Percentiles rank a stretch among this genome's conserved stretches.
These are phyloP conservation scores for Annulohypoxylon stygium DNA, from an alignment of 495 filamentous ascomycete genomes.

Conservation along the genomic window DNA sequence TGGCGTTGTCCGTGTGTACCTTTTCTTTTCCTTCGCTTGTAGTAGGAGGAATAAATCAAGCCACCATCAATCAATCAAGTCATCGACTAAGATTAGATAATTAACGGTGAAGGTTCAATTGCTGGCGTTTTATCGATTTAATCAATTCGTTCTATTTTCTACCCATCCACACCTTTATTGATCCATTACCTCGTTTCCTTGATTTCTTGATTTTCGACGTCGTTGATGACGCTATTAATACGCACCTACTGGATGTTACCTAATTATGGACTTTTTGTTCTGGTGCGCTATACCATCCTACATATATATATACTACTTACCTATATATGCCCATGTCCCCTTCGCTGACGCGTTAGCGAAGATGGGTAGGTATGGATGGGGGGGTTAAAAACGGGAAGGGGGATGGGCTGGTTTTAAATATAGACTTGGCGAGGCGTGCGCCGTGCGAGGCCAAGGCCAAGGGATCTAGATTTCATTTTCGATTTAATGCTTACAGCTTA, in stretches of 20 bases:
- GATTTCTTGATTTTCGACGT: not conserved
- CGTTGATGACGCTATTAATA: constrained; percentile 1
- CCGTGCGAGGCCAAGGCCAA: not conserved
- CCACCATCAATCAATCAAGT: no score
- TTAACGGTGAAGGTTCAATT: not conserved
- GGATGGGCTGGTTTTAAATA: constrained; percentile 14
- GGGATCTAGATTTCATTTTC: not conserved
- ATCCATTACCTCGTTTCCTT: not conserved
- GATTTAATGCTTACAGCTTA: not conserved
- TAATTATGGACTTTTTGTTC: not conserved
- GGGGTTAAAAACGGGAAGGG: not conserved
- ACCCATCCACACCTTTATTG: no score
- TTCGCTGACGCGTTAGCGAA: constrained; percentile 14
- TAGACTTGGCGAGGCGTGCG: not conserved
- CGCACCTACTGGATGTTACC: not conserved
- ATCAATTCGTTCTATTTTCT: not conserved
- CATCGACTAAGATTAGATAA: not conserved
- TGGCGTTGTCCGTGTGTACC: not conserved
- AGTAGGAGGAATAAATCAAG: not conserved
- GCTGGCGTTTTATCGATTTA: constrained; percentile 5
- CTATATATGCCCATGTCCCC: not conserved
- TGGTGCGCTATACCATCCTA: not conserved
- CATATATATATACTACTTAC: no score
- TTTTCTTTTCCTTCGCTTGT: not conserved
- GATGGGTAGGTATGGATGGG: no score